phyloP scores from a whole-genome alignment of 163 green algal genomes.

The Chlamydomonas reinhardtii region DNA sequence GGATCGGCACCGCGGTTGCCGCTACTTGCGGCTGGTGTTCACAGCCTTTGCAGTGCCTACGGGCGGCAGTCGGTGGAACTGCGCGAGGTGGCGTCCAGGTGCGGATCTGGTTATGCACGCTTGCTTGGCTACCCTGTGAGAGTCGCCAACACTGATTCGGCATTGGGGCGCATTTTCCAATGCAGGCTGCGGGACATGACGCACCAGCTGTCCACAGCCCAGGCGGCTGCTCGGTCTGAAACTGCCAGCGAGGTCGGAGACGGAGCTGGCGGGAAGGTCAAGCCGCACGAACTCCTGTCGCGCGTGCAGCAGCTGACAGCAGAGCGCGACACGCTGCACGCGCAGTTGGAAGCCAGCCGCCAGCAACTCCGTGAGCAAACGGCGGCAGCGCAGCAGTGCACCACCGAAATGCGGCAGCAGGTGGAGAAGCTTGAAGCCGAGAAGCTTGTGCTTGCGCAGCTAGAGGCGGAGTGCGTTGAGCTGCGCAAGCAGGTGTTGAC shows the following conservation, averaged over 20 bases:
- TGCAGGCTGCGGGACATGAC: too few species aligned
- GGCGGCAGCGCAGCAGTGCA: neutral
- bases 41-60: constrained; percentile 5
- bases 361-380: neutral
- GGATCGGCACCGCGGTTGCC: neutral
- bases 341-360: neutral
- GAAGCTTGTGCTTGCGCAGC: constrained; percentile 16
- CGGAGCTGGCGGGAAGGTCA: neutral
- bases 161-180: too few species aligned
- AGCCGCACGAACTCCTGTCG: constrained; percentile 45
- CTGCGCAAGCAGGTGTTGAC: constrained; percentile 33
- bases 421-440: constrained; percentile 15
- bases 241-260: neutral
- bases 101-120: neutral
- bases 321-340: neutral
- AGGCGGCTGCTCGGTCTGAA: too few species aligned
- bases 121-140: too few species aligned
- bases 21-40: neutral
- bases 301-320: constrained; percentile 37
- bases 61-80: neutral
- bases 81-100: constrained; percentile 3
- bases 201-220: too few species aligned
- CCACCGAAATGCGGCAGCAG: constrained; percentile 21
- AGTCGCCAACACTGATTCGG: too few species aligned
- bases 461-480: constrained; percentile 9